These are phyloP conservation scores for Diplotaxis tenuifolia DNA, from an alignment of 345 rosid genomes.

Conservation along the genomic window DNA sequence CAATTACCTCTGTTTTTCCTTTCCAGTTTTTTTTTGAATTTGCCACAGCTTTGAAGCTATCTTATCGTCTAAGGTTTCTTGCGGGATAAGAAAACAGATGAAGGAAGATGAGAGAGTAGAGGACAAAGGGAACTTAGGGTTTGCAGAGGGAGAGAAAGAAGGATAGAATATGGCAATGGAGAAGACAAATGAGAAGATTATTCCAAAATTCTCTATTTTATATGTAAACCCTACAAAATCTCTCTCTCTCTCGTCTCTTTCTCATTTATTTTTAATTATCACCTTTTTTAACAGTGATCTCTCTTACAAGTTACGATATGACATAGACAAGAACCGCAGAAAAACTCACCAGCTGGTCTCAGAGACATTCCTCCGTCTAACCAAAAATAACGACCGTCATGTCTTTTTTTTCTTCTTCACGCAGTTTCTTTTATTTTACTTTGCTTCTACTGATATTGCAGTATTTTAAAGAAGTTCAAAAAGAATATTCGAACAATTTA, in stretches of 20 bases:
- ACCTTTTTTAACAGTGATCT: conserved; percentile 8
- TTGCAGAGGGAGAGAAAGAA: conserved; percentile 24
- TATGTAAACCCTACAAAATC: conserved; percentile 38
- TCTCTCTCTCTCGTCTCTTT: not conserved
- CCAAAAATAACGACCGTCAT: conserved; percentile 33
- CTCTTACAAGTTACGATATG: not conserved
- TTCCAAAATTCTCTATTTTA: conserved; percentile 24
- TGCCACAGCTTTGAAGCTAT: conserved; percentile 13
- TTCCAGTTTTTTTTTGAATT: not conserved
- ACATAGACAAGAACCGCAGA: conserved; percentile 21
- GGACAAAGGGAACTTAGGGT: conserved; percentile 31
- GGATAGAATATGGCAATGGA: conserved; percentile 22
- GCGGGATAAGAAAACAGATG: not conserved
- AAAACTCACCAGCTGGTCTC: conserved; percentile 13
- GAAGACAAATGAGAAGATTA: conserved; percentile 10
- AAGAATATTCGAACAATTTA: not conserved
- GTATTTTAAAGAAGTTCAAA: not conserved
- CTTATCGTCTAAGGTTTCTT: not conserved
- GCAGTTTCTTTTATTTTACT: not conserved
- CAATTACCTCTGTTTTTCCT: conserved; percentile 7
- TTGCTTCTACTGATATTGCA: not conserved
- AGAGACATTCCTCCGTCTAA: conserved; percentile 24
- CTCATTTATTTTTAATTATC: not conserved
- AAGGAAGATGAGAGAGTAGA: conserved; percentile 13
- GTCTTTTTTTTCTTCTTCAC: conserved; percentile 8